Evolutionary conservation across 352 stramenopile species (phyloP).

Genomic region (Globisporangium paddicum): DNA sequence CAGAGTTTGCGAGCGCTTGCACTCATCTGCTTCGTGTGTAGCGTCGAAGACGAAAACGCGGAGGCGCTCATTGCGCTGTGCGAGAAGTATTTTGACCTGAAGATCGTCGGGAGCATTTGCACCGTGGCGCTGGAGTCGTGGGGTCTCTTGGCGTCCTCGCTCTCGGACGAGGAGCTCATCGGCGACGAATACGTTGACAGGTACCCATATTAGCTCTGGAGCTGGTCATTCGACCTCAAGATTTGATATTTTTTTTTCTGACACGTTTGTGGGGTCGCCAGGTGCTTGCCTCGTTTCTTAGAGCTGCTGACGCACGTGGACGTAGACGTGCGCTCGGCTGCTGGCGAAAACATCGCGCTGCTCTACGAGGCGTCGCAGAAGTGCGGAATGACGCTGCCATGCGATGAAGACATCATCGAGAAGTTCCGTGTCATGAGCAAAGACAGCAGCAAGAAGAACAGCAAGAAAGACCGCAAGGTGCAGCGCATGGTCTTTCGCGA

Average conservation of each 20-base stretch:
- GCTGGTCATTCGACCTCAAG: no score
- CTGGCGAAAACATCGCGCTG: conserved; percentile 84
- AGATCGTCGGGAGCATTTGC: conserved; percentile 61
- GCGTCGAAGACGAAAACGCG: conserved; percentile 71
- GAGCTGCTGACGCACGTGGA: conserved; percentile 72
- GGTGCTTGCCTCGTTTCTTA: conserved; percentile 66
- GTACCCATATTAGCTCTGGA: no score
- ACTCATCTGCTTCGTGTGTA: conserved; percentile 73
- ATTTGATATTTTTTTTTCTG: no score
- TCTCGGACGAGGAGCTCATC: conserved; percentile 48
- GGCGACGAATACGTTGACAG: conserved; percentile 54
- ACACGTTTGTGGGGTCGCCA: conserved; percentile 9
- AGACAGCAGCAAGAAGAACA: conserved; percentile 87
- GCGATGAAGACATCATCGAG: conserved; percentile 63
- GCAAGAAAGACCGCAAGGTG: conserved; percentile 86
- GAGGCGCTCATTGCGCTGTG: conserved; percentile 58
- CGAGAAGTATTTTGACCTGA: conserved; percentile 66
- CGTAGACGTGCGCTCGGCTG: conserved; percentile 73
- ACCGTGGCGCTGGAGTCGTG: conserved; percentile 63
- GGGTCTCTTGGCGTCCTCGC: conserved; percentile 61
- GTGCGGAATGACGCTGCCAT: conserved; percentile 40
- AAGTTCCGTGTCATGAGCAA: conserved; percentile 81
- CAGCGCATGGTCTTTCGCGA: conserved; percentile 83
- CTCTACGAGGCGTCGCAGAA: conserved; percentile 65
- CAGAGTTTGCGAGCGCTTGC: conserved; percentile 69